phyloP scores from a whole-genome alignment of 202 grass and related monocot species.

The Zizania palustris region DNA sequence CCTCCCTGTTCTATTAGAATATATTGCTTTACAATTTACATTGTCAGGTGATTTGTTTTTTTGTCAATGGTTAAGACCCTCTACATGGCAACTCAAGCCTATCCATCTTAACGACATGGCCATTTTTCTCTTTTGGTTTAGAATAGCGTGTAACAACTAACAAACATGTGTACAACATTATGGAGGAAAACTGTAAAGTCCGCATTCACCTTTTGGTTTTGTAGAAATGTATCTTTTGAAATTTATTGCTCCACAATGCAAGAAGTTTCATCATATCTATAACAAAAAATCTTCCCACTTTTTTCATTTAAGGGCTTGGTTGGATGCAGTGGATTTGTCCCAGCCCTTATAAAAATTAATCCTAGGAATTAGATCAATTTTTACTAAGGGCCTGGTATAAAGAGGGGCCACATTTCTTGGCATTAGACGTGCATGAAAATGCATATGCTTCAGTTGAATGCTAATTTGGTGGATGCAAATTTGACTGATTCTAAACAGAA shows the following conservation, averaged over 20 bases:
- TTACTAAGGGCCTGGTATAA: not conserved
- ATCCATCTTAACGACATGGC: not conserved
- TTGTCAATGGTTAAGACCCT: not conserved
- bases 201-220: slow-evolving; percentile 17
- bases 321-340: not conserved
- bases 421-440: too few relatives aligned
- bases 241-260: not conserved
- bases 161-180: not conserved
- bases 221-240: slow-evolving; percentile 25
- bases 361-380: not conserved
- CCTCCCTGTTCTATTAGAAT: slow-evolving; percentile 28
- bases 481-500: not conserved
- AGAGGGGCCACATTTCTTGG: too few relatives aligned
- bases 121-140: slow-evolving; percentile 14
- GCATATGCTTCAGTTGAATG: slow-evolving; percentile 8
- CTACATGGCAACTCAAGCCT: not conserved
- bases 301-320: not conserved
- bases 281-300: not conserved
- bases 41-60: not conserved
- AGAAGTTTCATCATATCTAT: slow-evolving; percentile 22
- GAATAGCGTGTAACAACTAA: not conserved
- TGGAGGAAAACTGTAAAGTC: not conserved
- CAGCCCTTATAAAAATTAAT: slow-evolving; percentile 11
- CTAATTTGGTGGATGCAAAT: not conserved
- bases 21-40: not conserved